Percentiles rank a stretch among this genome's conserved stretches.
Evolutionary conservation across 371 early-diverging fungal species (phyloP).

Genomic region (Phascolomyces articulosus): DNA sequence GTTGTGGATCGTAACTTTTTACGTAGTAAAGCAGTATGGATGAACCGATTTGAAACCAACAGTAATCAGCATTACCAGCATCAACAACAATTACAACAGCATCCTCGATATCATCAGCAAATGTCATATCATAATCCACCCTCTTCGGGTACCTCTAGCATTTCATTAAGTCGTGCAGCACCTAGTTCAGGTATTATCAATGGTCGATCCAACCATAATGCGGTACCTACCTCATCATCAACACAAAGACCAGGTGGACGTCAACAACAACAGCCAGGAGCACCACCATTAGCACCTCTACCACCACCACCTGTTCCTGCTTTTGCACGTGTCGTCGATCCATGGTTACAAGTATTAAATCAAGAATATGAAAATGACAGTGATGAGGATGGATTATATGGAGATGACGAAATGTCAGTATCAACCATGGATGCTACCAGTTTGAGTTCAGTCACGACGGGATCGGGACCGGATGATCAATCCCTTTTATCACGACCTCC

Average conservation of each 20-base stretch:
- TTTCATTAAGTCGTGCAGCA: not conserved
- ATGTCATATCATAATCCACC: not conserved
- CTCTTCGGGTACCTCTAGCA: not conserved
- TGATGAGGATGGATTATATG: conserved; percentile 17
- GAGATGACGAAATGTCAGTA: conserved; percentile 8
- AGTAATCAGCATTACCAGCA: not conserved
- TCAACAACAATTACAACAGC: not conserved
- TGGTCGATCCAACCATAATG: not conserved
- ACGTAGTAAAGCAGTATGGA: conserved; percentile 1
- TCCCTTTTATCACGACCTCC: conserved; percentile 20
- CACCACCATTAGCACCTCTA: not conserved
- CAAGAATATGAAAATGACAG: conserved; percentile 19
- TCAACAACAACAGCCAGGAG: not conserved
- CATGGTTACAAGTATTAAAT: not conserved
- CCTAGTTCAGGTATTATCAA: conserved; percentile 1
- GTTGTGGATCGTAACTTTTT: conserved; percentile 7
- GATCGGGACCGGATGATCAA: conserved; percentile 1
- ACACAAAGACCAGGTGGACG: not conserved
- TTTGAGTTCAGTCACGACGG: not conserved
- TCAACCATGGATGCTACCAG: conserved; percentile 10
- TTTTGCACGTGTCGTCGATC: not conserved
- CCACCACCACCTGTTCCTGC: not conserved
- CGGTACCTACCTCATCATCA: not conserved
- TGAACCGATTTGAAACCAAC: not conserved
- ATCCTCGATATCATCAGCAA: not conserved